Base-by-base conservation (phyloP, 2,329 filamentous ascomycete species). In the Bipolaris gigantea region DNA sequence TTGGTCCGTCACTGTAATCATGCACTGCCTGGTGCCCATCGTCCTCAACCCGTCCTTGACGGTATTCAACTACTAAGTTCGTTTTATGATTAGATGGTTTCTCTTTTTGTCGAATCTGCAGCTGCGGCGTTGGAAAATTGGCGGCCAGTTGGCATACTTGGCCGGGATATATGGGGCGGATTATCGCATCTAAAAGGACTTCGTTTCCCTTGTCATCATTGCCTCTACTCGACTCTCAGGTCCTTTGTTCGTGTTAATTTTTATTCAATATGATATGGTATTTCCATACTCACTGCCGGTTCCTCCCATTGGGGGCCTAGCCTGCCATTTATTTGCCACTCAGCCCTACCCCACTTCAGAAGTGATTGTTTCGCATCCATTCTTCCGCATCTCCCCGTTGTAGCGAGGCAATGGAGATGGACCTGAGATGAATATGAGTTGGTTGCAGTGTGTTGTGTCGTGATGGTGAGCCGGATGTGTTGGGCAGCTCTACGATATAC, bases 31-130 rank as follows among this genome's bases (percentile, higher is more conserved):
- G 45, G 72, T 91, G 55, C 88, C 88, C 2, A 79, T 91, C 50
- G 88, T 83, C 2, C 76, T 91, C 44, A 91, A 91, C 73, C 88
- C 88, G 15, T 87, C 86, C 4, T 77, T 90, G 64, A 90, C 89
- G 86, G 88, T 86, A 0, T 90, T 90, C 74, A 88, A 86, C 23
- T 90, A 86, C 83, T 89, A 82, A 59, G 55, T 45, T n/a, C 21
- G 25, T 25, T 25, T 35, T 13, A 52, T 48, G 53, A 43, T 27
- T 48, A 10, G 23, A 47, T 34, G 38, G 39, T 30, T 48, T 55
- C 44, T 38, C 19, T 27, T 55, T 55, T 48, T 38, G 44, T 52
- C n/a, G 39, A 40, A 23, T 25, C 23, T 25, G 42, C 33, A 35
- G 33, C n/a, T 32, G 39, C 33, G 43, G 53, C 48, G 48, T 52